Conservation (phyloP, 805 yeast genomes). For the Zygosaccharomyces pseudorouxii region DNA sequence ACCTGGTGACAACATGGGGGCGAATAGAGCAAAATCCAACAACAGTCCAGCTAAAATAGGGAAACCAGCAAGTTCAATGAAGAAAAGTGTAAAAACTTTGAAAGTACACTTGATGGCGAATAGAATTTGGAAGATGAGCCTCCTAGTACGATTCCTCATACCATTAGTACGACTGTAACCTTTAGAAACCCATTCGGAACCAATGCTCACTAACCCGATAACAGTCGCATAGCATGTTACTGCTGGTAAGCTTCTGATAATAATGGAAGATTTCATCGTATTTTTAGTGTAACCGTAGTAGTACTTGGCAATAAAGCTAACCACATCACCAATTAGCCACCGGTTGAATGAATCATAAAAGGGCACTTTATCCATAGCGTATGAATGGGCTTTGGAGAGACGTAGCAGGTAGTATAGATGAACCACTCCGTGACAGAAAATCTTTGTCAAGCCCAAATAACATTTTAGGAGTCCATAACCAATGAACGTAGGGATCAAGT, state of each 20-base stretch:
- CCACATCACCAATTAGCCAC: slow-evolving; percentile 17
- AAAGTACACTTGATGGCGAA: slow-evolving; percentile 56
- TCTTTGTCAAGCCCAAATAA: slow-evolving; percentile 15
- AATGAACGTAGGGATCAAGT: slow-evolving; percentile 45
- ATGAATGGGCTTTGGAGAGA: slow-evolving; percentile 5
- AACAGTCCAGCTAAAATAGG: slow-evolving; percentile 84
- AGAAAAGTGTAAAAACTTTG: slow-evolving; percentile 71
- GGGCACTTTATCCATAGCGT: slow-evolving; percentile 7
- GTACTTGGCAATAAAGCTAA: slow-evolving; percentile 8
- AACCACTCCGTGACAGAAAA: slow-evolving; percentile 15
- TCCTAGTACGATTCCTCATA: slow-evolving; percentile 35
- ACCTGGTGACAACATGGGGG: slow-evolving; percentile 25
- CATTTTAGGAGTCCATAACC: slow-evolving; percentile 35
- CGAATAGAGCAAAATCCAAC: slow-evolving; percentile 55
- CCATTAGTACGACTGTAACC: slow-evolving; percentile 30
- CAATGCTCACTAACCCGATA: slow-evolving; percentile 20
- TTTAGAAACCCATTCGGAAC: slow-evolving; percentile 23
- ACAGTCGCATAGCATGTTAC: slow-evolving; percentile 28
- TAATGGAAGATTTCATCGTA: slow-evolving; percentile 20
- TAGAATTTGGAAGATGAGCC: slow-evolving; percentile 48
- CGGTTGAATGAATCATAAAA: slow-evolving; percentile 2
- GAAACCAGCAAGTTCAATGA: slow-evolving; percentile 76
- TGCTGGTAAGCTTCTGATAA: slow-evolving; percentile 29
- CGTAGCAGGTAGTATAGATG: slow-evolving; percentile 11
- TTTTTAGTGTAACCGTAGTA: slow-evolving; percentile 21